Percentiles rank a stretch among this genome's conserved stretches.
phyloP scores from a whole-genome alignment of 192 early-diverging fungal species.

The Glomus cerebriforme region DNA sequence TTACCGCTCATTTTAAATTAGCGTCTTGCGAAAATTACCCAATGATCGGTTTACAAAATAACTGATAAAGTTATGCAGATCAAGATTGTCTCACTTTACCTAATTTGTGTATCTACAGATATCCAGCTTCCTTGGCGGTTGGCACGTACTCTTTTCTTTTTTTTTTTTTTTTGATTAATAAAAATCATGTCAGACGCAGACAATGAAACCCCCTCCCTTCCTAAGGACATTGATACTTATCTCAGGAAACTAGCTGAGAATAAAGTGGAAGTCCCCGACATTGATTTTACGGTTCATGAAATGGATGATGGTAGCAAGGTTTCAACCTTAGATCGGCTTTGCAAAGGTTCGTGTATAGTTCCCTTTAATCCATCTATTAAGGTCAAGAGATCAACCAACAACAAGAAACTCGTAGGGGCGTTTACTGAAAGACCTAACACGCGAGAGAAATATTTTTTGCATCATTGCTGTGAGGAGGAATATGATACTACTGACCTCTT shows the following conservation, averaged over 20 bases:
- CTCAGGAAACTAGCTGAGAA: constrained; percentile 45
- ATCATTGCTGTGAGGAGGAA: neutral
- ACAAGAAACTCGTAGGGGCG: neutral
- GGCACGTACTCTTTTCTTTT: neutral
- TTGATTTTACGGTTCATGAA: constrained; percentile 80
- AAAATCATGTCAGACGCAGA: neutral
- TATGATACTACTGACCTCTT: neutral
- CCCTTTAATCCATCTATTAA: neutral
- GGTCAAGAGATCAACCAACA: neutral
- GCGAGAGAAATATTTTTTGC: neutral
- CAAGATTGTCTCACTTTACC: too few species aligned
- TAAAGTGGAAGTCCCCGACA: constrained; percentile 53
- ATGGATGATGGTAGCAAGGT: constrained; percentile 74
- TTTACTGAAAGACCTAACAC: neutral
- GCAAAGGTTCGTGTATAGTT: constrained; percentile 64
- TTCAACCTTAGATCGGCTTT: constrained; percentile 70
- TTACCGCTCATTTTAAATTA: neutral
- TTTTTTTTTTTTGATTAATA: neutral
- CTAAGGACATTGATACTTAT: constrained; percentile 37
- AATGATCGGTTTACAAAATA: too few species aligned
- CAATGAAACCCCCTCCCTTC: neutral
- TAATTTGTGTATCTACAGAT: too few species aligned
- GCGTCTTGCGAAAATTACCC: too few species aligned
- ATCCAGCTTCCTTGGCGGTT: too few species aligned
- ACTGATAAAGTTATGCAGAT: too few species aligned